Evolutionary conservation across 352 stramenopile genomes (phyloP), one percentile per base, ranked within the genome.

Genomic region (Phytophthora melonis): DNA sequence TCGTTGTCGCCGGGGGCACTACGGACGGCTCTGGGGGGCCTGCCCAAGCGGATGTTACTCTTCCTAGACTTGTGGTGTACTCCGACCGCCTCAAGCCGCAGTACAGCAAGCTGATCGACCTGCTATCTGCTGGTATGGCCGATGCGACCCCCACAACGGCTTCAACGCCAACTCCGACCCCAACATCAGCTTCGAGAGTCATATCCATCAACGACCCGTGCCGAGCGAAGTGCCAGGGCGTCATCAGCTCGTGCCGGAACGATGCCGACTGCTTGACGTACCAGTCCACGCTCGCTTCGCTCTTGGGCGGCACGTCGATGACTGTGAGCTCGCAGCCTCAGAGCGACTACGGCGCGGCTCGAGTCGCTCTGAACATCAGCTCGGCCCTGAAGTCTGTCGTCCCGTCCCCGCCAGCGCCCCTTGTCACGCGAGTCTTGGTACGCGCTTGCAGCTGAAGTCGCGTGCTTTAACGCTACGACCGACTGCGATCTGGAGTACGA

Each of bases 401-500:
- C 1, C 45, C 55, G 6, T 8, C 5, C 7, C 9, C 23, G 25
- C 25, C 25, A 30, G 25, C 25, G 25, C 25, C 25, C 25, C 25
- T 30, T 30, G 25, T 30, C 25, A 30, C 25, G 25, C 25, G 25
- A 30, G 25, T 30, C 25, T 30, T 30, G 25, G 25, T 30, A 30
- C 25, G 25, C 4, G 7, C 19, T 69, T 21, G 25, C 49, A 8
- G 25, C 27, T 11, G 36, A 57, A 13, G 13, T 69, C 21, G 9
- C 62, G 39, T 69, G 63, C 18, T 63, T 69, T 69, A 19, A 13
- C 19, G 9, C 47, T 1, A 16, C 23, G 6, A 14, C 1, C 5
- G 6, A 8, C 5, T 69, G 63, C 9, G 63, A 69, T 53, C 50
- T 69, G 63, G 63, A 69, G 39, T 69, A 69, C 16, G 19, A 27